Conservation (phyloP, 495 filamentous ascomycete genomes). For the Neurospora discreta region DNA sequence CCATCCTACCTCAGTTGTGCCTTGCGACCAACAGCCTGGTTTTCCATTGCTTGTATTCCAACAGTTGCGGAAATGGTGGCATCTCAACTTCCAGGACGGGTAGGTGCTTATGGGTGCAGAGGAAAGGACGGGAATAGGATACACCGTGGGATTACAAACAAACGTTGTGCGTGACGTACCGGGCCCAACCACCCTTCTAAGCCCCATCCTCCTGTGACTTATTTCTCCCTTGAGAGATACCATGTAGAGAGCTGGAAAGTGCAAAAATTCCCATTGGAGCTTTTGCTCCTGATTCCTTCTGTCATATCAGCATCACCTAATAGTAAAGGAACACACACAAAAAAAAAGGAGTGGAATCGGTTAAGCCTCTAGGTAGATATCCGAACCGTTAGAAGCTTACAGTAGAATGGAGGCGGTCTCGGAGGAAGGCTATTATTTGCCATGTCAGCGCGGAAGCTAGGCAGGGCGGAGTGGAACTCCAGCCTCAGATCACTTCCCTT, state of each 20-base stretch:
- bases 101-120: slow-evolving; percentile 3
- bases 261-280: not conserved
- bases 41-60: not conserved
- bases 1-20: not conserved
- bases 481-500: not conserved
- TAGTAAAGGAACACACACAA: not conserved
- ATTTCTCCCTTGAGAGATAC: not conserved
- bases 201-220: not conserved
- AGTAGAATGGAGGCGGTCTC: not conserved
- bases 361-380: not conserved
- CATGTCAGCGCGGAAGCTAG: not conserved
- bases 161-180: not conserved
- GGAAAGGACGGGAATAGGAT: not conserved
- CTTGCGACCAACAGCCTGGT: not conserved
- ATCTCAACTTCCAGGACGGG: slow-evolving; percentile 8
- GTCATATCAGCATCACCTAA: not conserved
- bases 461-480: not conserved
- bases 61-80: not conserved
- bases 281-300: not conserved
- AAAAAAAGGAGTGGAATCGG: not conserved
- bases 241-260: not conserved
- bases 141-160: not conserved
- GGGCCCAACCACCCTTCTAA: not conserved
- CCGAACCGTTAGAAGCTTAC: not conserved
- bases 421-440: not conserved